phyloP scores from a whole-genome alignment of 2,329 filamentous ascomycete species.

The Monilinia aucupariae region DNA sequence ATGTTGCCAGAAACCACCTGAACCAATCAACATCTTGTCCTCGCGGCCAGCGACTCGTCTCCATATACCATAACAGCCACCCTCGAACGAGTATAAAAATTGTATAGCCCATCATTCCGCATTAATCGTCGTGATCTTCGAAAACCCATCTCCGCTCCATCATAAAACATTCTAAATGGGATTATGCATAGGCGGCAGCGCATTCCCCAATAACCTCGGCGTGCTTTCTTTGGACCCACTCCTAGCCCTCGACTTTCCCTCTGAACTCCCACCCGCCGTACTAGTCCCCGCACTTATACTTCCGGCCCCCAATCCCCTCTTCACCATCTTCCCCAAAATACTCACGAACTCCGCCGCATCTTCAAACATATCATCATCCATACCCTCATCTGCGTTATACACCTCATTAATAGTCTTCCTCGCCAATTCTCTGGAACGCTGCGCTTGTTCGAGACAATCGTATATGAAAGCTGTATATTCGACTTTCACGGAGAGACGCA shows the following conservation, averaged over 20 bases:
- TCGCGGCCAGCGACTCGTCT: not conserved
- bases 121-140: too few species aligned
- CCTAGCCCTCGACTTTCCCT: not conserved
- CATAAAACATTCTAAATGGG: not conserved
- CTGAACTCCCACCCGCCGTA: conserved; percentile 21
- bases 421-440: conserved; percentile 70
- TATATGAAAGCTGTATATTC: conserved; percentile 92
- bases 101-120: too few species aligned
- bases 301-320: conserved; percentile 48
- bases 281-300: conserved; percentile 26
- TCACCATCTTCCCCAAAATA: conserved; percentile 83
- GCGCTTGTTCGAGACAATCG: conserved; percentile 81
- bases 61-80: not conserved
- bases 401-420: conserved; percentile 82
- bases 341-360: conserved; percentile 86
- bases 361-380: conserved; percentile 92
- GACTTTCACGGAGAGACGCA: conserved; percentile 83
- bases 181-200: conserved; percentile 10
- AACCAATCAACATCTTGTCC: too few species aligned
- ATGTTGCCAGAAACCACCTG: not conserved
- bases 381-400: conserved; percentile 83
- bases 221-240: not conserved
- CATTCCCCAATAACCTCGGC: not conserved
- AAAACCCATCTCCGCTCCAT: too few species aligned
- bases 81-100: not conserved